Percentiles rank a stretch among this genome's conserved stretches.
phyloP scores from a whole-genome alignment of 2,329 filamentous ascomycete genomes.

The Escovopsis sp. region DNA sequence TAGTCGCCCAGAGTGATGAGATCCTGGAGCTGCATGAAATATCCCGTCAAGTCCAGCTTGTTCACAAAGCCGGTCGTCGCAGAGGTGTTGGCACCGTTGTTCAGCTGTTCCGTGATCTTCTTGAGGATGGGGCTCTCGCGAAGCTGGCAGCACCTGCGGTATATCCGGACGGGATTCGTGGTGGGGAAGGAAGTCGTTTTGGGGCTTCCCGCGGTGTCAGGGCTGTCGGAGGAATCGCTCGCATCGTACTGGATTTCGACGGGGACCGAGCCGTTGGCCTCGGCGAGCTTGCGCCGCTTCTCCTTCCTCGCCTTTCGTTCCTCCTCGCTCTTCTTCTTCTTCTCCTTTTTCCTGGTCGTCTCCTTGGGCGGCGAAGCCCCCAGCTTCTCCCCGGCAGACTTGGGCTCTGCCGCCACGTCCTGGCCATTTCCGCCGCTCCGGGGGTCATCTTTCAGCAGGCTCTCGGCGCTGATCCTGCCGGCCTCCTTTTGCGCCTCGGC shows the following conservation, averaged over 20 bases:
- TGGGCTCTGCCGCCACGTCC: constrained; percentile 2
- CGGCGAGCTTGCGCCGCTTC: constrained; percentile 67
- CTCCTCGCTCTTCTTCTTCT: constrained; percentile 89
- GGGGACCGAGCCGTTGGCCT: constrained; percentile 75
- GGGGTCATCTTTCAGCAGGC: constrained; percentile 19
- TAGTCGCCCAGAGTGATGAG: constrained; percentile 83
- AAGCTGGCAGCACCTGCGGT: constrained; percentile 84
- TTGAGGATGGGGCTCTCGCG: constrained; percentile 86
- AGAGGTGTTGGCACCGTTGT: constrained; percentile 49
- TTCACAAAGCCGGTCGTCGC: constrained; percentile 59
- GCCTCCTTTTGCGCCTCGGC: constrained; percentile 34
- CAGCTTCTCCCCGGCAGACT: background rate
- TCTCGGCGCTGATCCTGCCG: constrained; percentile 5
- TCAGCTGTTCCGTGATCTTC: constrained; percentile 79
- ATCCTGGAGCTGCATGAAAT: constrained; percentile 69
- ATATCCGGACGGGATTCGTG: constrained; percentile 82
- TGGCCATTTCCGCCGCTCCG: constrained; percentile 24
- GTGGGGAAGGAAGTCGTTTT: constrained; percentile 43
- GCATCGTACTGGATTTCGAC: constrained; percentile 66
- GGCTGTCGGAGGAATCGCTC: constrained; percentile 33
- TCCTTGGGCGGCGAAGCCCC: constrained; percentile 24
- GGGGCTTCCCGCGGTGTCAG: constrained; percentile 8
- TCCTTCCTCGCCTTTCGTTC: constrained; percentile 87
- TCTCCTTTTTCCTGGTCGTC: constrained; percentile 65
- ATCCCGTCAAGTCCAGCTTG: constrained; percentile 71